phyloP scores from a whole-genome alignment of 2,329 filamentous ascomycete species.

The Fusarium sp. region DNA sequence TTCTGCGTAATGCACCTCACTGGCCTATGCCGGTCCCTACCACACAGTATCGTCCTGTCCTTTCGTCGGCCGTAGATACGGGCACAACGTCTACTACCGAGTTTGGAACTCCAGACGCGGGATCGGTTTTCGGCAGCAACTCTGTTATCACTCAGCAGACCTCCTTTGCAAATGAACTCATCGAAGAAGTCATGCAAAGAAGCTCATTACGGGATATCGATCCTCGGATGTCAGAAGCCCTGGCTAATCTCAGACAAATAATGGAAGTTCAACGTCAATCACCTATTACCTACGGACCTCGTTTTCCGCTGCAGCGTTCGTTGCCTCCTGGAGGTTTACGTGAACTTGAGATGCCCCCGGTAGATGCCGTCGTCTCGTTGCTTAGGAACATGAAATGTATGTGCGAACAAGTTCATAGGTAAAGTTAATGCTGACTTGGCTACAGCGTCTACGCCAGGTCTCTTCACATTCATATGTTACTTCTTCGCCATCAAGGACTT shows the following conservation, averaged over 20 bases:
- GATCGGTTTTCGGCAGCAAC: conserved; percentile 59
- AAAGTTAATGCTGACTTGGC: background rate
- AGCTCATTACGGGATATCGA: conserved; percentile 58
- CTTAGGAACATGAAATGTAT: conserved; percentile 61
- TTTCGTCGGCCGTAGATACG: conserved; percentile 24
- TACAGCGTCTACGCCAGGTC: conserved; percentile 54
- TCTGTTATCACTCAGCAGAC: conserved; percentile 62
- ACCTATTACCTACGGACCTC: conserved; percentile 55
- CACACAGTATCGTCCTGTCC: conserved; percentile 39
- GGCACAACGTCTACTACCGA: conserved; percentile 48
- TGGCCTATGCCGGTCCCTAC: conserved; percentile 37
- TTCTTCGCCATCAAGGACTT: conserved; percentile 63
- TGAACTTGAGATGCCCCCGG: conserved; percentile 65
- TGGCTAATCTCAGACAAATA: conserved; percentile 64
- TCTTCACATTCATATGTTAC: conserved; percentile 62
- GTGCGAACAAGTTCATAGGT: rapidly evolving
- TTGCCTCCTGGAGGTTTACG: conserved; percentile 59
- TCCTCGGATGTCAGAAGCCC: conserved; percentile 64
- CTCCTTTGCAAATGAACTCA: conserved; percentile 65
- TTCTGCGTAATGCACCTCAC: conserved; percentile 54
- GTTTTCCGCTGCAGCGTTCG: conserved; percentile 59
- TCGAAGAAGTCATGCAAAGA: conserved; percentile 63
- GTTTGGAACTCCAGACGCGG: conserved; percentile 54
- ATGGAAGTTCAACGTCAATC: conserved; percentile 61
- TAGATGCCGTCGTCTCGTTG: conserved; percentile 60